A percentile compares a stretch with the other conserved stretches of the same genome.
Evolutionary conservation across 257 asterid genomes (phyloP).

Genomic region (Rauvolfia tetraphylla): DNA sequence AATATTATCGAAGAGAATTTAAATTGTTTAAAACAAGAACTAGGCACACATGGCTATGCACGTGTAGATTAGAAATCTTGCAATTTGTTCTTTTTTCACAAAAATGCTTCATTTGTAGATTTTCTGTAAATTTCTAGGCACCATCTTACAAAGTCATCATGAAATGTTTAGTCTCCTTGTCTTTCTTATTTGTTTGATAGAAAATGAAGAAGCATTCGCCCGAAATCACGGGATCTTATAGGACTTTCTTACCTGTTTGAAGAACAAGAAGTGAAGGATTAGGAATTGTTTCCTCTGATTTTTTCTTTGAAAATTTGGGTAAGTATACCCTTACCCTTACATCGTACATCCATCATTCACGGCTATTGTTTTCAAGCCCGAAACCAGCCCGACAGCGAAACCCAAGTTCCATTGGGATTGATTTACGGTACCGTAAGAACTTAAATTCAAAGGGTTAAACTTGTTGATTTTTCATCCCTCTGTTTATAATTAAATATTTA

Average conservation of each 20-base stretch:
- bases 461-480: too few relatives aligned
- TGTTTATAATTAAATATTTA: too few relatives aligned
- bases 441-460: too few relatives aligned
- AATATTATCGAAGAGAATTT: not conserved
- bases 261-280: not conserved
- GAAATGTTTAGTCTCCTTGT: not conserved
- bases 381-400: not conserved
- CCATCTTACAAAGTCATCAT: not conserved
- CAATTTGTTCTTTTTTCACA: not conserved
- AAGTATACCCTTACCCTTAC: not conserved
- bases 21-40: not conserved
- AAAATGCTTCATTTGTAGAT: not conserved
- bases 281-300: not conserved
- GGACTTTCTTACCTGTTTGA: not conserved
- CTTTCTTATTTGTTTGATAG: not conserved
- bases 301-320: not conserved
- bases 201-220: not conserved
- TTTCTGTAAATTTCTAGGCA: not conserved
- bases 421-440: too few relatives aligned
- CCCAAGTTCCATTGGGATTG: too few relatives aligned
- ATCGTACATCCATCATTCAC: not conserved
- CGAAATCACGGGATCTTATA: not conserved
- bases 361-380: not conserved
- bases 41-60: not conserved
- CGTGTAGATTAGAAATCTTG: conserved; percentile 1